Conservation (phyloP, 495 filamentous ascomycete species). For the Pyronema omphalodes region DNA sequence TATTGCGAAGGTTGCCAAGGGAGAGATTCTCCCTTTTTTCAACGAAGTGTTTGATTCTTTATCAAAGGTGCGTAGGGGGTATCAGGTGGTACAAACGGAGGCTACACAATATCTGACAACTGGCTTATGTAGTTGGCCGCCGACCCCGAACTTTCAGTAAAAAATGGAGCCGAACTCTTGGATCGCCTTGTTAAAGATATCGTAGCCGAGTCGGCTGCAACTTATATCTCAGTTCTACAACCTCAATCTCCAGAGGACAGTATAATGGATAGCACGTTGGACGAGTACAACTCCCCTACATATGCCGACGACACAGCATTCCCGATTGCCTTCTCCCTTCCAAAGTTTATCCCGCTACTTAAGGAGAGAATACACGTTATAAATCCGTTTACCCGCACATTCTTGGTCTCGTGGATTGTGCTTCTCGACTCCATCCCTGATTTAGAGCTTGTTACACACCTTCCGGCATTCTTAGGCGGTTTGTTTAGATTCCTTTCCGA, state of each 20-base stretch:
- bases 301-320: constrained; percentile 36
- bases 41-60: constrained; percentile 96
- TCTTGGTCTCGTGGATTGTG: constrained; percentile 90
- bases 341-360: constrained; percentile 77
- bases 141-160: constrained; percentile 89
- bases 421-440: constrained; percentile 93
- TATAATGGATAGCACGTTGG: constrained; percentile 25
- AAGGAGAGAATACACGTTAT: constrained; percentile 84
- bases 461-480: constrained; percentile 82
- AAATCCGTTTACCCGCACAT: constrained; percentile 85
- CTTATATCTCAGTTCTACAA: constrained; percentile 79
- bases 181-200: constrained; percentile 97
- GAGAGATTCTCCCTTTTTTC: constrained; percentile 82
- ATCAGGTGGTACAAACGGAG: too few species aligned
- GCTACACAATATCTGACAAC: background rate
- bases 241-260: constrained; percentile 28
- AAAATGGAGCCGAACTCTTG: constrained; percentile 92
- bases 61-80: constrained; percentile 54
- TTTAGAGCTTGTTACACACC: constrained; percentile 77
- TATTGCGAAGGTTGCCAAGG: constrained; percentile 97
- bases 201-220: constrained; percentile 86
- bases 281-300: constrained; percentile 32
- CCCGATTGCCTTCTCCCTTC: constrained; percentile 82
- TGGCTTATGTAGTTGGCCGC: constrained; percentile 55
- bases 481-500: constrained; percentile 86